Percentiles rank a stretch among this genome's conserved stretches.
phyloP scores from a whole-genome alignment of 306 rosid species.

The Acmispon strigosus region DNA sequence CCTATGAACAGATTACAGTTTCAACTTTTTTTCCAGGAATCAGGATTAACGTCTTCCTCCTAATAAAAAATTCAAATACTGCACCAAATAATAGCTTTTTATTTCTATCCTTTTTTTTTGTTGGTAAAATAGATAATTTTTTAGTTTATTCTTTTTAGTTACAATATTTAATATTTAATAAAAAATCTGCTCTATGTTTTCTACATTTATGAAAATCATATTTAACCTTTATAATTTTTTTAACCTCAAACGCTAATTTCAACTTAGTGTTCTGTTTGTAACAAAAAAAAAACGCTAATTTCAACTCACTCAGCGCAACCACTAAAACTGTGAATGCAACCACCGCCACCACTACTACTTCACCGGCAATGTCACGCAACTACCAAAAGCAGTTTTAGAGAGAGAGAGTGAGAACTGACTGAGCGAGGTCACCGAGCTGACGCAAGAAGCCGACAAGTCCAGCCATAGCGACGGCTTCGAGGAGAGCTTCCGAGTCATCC shows the following conservation, averaged over 20 bases:
- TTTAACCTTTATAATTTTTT: too few relatives aligned
- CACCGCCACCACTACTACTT: neutral
- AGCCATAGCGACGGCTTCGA: constrained; percentile 85
- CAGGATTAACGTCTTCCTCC: neutral
- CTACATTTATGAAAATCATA: too few relatives aligned
- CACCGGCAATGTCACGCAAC: neutral
- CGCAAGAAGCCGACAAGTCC: constrained; percentile 91
- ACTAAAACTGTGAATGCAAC: neutral
- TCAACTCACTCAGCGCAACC: neutral
- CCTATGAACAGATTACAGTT: too few relatives aligned
- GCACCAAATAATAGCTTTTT: neutral
- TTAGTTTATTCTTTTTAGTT: neutral
- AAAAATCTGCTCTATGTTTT: too few relatives aligned
- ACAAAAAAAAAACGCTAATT: too few relatives aligned
- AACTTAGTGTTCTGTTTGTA: too few relatives aligned
- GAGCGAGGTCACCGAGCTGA: constrained; percentile 96
- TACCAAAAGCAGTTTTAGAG: neutral
- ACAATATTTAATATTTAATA: too few relatives aligned
- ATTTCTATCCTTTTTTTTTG: too few relatives aligned
- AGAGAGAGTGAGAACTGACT: constrained; percentile 41
- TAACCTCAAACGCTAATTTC: too few relatives aligned
- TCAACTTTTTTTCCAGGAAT: too few relatives aligned
- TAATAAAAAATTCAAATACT: neutral
- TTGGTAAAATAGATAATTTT: too few relatives aligned
- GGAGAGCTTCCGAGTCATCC: constrained; percentile 86